phyloP scores from a whole-genome alignment of 208 protist genomes.

The Eutreptiella sp. region DNA sequence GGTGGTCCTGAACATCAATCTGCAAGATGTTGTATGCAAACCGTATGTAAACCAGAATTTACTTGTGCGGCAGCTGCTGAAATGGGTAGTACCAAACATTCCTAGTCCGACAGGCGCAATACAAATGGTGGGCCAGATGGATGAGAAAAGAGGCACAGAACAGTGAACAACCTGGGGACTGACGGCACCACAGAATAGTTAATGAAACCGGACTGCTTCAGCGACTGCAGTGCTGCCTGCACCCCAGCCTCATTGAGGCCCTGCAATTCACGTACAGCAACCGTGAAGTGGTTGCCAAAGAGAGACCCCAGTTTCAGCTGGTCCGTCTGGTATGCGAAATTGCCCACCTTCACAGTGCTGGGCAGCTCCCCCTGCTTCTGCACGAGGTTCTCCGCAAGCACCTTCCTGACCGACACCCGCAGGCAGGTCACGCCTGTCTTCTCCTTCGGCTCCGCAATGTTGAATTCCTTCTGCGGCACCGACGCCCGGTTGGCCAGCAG shows the following conservation, averaged over 20 bases:
- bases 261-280: slow-evolving; percentile 66
- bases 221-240: slow-evolving; percentile 34
- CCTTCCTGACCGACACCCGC: slow-evolving; percentile 55
- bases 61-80: too few species aligned
- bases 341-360: slow-evolving; percentile 63
- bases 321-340: slow-evolving; percentile 50
- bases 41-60: too few species aligned
- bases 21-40: too few species aligned
- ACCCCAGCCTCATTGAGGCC: slow-evolving; percentile 8
- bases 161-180: too few species aligned
- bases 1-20: too few species aligned
- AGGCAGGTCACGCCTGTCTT: slow-evolving; percentile 75
- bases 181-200: slow-evolving; percentile 92
- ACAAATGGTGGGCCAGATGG: too few species aligned
- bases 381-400: slow-evolving; percentile 50
- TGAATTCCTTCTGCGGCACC: slow-evolving; percentile 44
- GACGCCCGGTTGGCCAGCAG: slow-evolving; percentile 48
- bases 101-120: too few species aligned
- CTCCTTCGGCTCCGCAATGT: slow-evolving; percentile 83
- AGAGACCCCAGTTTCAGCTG: slow-evolving; percentile 73
- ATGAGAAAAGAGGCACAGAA: too few species aligned
- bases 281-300: slow-evolving; percentile 79
- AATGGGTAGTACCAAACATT: too few species aligned
- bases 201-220: slow-evolving; percentile 62
- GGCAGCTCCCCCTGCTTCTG: slow-evolving; percentile 54